Evolutionary conservation across 495 filamentous ascomycete genomes (phyloP).

Genomic region (Elasticomyces elasticus): DNA sequence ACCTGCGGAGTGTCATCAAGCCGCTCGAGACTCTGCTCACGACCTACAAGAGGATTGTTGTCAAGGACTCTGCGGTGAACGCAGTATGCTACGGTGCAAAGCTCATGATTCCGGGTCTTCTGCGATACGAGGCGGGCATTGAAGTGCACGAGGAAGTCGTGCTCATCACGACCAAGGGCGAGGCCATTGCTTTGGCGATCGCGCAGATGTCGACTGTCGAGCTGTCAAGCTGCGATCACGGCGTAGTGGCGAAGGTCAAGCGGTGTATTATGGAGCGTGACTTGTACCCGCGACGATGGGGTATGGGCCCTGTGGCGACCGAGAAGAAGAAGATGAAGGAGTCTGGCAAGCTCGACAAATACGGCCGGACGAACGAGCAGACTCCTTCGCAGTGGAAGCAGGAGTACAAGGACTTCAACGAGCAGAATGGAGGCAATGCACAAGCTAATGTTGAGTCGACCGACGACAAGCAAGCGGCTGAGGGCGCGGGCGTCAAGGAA

Average conservation of each 20-base stretch:
- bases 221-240: slow-evolving; percentile 86
- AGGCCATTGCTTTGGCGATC: slow-evolving; percentile 91
- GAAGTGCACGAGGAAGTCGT: slow-evolving; percentile 88
- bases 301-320: slow-evolving; percentile 74
- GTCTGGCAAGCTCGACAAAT: slow-evolving; percentile 97
- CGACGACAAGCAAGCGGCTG: slow-evolving; percentile 13
- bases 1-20: slow-evolving; percentile 76
- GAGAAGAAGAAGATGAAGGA: slow-evolving; percentile 99
- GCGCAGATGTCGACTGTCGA: slow-evolving; percentile 93
- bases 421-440: slow-evolving; percentile 33
- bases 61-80: slow-evolving; percentile 93
- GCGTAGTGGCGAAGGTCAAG: slow-evolving; percentile 95
- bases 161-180: slow-evolving; percentile 95
- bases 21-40: slow-evolving; percentile 86
- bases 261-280: slow-evolving; percentile 98
- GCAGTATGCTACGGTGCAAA: slow-evolving; percentile 97
- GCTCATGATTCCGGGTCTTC: slow-evolving; percentile 89
- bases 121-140: slow-evolving; percentile 82
- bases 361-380: slow-evolving; percentile 76
- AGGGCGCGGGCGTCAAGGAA: slow-evolving; percentile 20
- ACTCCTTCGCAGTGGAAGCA: slow-evolving; percentile 86
- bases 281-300: slow-evolving; percentile 90
- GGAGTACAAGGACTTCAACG: slow-evolving; percentile 80
- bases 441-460: background rate
- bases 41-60: slow-evolving; percentile 87